A percentile compares a stretch with the other conserved stretches of the same genome.
Conservation (phyloP, 495 filamentous ascomycete species). For the Daldinia caldariorum region DNA sequence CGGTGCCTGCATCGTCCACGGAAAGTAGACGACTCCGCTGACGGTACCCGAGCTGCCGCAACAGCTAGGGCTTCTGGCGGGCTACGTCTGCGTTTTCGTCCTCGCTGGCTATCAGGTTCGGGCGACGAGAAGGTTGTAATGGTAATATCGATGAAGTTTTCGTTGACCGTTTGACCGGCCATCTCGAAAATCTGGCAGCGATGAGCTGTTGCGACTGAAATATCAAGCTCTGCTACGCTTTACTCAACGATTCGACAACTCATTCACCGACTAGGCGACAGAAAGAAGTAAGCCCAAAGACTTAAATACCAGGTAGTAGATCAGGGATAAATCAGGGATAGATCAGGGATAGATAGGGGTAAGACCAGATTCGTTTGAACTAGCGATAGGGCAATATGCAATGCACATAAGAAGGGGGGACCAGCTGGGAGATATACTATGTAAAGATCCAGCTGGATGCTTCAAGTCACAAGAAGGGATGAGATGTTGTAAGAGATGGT, state of each 20-base stretch:
- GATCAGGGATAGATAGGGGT: conserved; percentile 9
- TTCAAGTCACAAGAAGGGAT: conserved; percentile 10
- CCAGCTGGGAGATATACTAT: conserved; percentile 14
- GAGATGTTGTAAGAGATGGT: conserved; percentile 4
- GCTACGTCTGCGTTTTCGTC: conserved; percentile 49
- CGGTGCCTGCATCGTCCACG: conserved; percentile 54
- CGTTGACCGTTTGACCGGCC: conserved; percentile 29
- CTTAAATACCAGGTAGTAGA: neutral
- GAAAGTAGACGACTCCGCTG: conserved; percentile 52
- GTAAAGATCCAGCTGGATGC: conserved; percentile 3
- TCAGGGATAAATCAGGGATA: conserved; percentile 4
- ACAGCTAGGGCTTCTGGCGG: conserved; percentile 32
- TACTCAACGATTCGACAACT: conserved; percentile 7
- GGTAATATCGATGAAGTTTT: conserved; percentile 41
- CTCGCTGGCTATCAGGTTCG: conserved; percentile 49
- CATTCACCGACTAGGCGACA: conserved; percentile 16
- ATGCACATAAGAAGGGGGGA: neutral
- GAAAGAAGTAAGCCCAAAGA: conserved; percentile 8
- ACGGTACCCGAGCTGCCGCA: conserved; percentile 39
- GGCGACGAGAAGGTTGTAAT: conserved; percentile 44
- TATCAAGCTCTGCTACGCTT: conserved; percentile 15
- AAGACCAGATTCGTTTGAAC: conserved; percentile 2
- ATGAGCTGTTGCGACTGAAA: conserved; percentile 3
- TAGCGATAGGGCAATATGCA: conserved; percentile 9
- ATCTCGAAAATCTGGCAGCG: conserved; percentile 13